Base-by-base conservation (phyloP, 768 basidiomycete genomes). In the Leucosporidium creatinivorum region DNA sequence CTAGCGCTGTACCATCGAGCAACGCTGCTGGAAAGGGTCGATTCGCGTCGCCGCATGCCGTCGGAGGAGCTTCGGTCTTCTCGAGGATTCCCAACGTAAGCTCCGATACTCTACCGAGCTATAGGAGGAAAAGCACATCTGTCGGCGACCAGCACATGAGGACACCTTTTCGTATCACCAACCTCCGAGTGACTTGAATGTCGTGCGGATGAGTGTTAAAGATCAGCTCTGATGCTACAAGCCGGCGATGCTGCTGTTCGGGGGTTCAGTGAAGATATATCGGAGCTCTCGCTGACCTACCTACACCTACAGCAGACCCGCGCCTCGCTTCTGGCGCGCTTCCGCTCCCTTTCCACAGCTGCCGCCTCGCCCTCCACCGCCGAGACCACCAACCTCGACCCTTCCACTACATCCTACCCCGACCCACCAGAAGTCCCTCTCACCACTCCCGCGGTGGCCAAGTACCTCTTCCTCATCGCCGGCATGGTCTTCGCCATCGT, bases 401-500 rank as follows among this genome's bases (percentile, higher is more conserved):
- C 60, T 25, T 47, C 63, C 1, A 51, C 73, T 21, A 12, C 55
- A 39, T 66, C 66, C 26, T 17, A 54, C 15, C 19, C 64, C 44
- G 18, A 23, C 23, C 55, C 62, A 8, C 59, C 67, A 19, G 57
- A 69, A 21, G 62, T 65, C 3, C 50, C 30, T 8, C 58, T 75
- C n/a, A 76, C 75, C 9, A 51, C 63, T 1, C 75, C 75, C 15
- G 10, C 57, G 33, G 74, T 76, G 2, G 60, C 68, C 0, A 79
- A 83, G 66, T 97, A 94, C 92, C 84, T 99, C 23, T 82, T 93
- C 75, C 77, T 84, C 60, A 93, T 91, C 21, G 89, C 92, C 0
- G 85, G 84, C 7, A 81, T 99, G 39, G 91, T 94, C 28, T 88
- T 98, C 72, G 87, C 86, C 25, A 90, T 99, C 76, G 86, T 98